phyloP scores from a whole-genome alignment of 331 rosid species.

The Quercus tomentella region DNA sequence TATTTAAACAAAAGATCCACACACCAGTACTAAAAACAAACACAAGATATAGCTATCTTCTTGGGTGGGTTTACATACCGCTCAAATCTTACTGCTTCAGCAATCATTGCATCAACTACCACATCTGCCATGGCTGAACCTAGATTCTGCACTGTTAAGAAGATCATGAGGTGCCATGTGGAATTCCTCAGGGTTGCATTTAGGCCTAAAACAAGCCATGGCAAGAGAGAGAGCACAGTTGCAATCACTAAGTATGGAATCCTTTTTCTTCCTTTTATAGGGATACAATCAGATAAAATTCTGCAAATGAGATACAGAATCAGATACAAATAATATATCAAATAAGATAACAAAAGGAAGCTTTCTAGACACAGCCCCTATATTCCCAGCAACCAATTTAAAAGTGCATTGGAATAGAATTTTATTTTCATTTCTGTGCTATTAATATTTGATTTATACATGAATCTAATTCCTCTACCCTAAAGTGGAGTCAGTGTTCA shows the following conservation, averaged over 20 bases:
- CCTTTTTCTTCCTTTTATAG: constrained; percentile 79
- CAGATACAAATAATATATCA: constrained; percentile 18
- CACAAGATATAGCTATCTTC: not conserved
- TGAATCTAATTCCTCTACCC: not conserved
- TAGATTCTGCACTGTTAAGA: constrained; percentile 72
- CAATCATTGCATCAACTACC: constrained; percentile 90
- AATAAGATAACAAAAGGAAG: constrained; percentile 10
- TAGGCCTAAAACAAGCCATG: constrained; percentile 71
- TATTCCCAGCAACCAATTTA: not conserved
- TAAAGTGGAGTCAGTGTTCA: not conserved
- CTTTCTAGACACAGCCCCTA: not conserved
- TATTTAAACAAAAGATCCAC: constrained; percentile 1
- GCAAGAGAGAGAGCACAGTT: constrained; percentile 75
- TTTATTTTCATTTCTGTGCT: not conserved
- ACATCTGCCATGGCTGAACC: constrained; percentile 96
- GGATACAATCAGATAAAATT: constrained; percentile 80
- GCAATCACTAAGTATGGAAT: constrained; percentile 75
- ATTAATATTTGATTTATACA: not conserved
- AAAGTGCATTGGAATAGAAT: not conserved
- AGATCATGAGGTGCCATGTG: constrained; percentile 57
- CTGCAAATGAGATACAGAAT: constrained; percentile 42
- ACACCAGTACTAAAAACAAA: not conserved
- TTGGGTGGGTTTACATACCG: constrained; percentile 34
- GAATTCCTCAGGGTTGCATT: constrained; percentile 52
- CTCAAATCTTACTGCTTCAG: constrained; percentile 78